Evolutionary conservation across 2,329 filamentous ascomycete species (phyloP), one percentile per base, ranked within the genome.

Genomic region (Sporothrix pseudoabietina): DNA sequence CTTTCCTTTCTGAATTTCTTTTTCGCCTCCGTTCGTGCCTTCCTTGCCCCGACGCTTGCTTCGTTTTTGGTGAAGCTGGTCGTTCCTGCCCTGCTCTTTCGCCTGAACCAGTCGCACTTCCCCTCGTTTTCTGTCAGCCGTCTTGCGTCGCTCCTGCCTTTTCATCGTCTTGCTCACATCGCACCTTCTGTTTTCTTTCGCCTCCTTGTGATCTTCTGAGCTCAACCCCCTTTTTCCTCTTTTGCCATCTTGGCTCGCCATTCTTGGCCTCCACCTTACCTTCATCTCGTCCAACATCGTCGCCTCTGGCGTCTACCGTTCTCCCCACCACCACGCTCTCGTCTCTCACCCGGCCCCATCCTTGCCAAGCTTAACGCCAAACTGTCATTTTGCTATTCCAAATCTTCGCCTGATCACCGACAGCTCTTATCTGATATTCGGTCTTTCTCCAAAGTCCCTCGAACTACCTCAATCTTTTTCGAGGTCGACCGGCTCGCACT

Each of bases 251-350:
- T 65, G 39, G 59, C 59, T 65, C n/a, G 59, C n/a, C 35, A 16
- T 41, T 65, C 59, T 65, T 65, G 35, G 59, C 59, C 59, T 65
- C 35, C n/a, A 44, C 59, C 39, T 41, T 19, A 9, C n/a, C 14
- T 41, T 65, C 59, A 65, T 19, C 30, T 8, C 30, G 8, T 22
- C 7, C 10, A 55, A 55, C 35, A 65, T 63, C 35, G 19, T 44
- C n/a, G 59, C 59, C 35, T 16, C 59, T 44, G 59, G 59, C 59
- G 39, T 65, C 35, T 41, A 9, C 10, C n/a, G 22, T 35, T 41
- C 32, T 35, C 35, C 35, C 35, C 59, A 39, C 32, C 19, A 22
- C 32, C 19, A 9, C 32, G 19, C 19, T 22, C 59, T 63, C 19
- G 59, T 41, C n/a, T 14, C 30, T 63, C 35, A 19, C 19, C n/a